These are phyloP conservation scores for Carex littledalei DNA, from an alignment of 176 grass and related monocot genomes.

Conservation along the genomic window DNA sequence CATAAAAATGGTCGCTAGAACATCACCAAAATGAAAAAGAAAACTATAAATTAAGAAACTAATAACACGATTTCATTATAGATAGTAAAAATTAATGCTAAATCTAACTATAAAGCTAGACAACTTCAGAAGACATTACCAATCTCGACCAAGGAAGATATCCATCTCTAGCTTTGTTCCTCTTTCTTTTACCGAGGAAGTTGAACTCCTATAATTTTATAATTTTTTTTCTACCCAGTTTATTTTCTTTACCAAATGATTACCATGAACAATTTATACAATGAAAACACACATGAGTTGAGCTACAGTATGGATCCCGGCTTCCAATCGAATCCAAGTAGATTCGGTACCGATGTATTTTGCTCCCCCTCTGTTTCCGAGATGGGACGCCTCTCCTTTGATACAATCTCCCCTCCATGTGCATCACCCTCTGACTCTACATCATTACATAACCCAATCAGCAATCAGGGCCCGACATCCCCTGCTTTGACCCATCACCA, in stretches of 20 bases:
- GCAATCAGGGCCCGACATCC: background rate
- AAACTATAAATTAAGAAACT: background rate
- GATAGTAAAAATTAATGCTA: background rate
- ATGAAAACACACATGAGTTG: background rate
- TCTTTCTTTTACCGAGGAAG: background rate
- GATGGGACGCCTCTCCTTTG: background rate
- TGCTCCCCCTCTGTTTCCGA: background rate
- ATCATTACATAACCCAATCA: background rate
- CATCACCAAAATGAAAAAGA: background rate
- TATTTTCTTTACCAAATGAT: background rate
- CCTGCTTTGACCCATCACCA: background rate
- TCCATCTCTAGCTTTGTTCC: background rate
- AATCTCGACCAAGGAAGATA: background rate
- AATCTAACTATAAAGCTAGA: background rate
- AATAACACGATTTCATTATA: conserved; percentile 4
- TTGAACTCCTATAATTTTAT: background rate
- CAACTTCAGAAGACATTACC: background rate
- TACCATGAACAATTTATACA: background rate
- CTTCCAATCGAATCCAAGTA: background rate
- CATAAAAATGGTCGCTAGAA: background rate
- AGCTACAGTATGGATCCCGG: background rate
- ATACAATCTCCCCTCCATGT: conserved; percentile 3
- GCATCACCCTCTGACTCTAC: background rate
- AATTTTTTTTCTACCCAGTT: background rate
- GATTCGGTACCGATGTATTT: background rate